Percentiles rank a stretch among this genome's conserved stretches.
phyloP scores from a whole-genome alignment of 768 basidiomycete species.

The Mycena polygramma region DNA sequence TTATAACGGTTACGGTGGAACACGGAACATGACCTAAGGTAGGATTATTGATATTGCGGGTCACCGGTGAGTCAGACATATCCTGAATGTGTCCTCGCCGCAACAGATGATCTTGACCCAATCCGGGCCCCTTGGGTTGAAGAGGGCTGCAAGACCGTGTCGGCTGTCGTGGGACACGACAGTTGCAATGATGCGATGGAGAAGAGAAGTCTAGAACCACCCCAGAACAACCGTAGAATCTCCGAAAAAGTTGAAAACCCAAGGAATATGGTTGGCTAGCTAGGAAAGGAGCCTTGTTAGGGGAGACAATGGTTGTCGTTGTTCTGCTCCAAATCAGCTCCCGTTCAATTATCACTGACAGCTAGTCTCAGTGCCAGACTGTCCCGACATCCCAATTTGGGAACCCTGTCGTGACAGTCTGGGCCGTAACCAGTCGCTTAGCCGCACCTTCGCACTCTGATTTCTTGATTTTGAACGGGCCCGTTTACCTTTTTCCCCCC shows the following conservation, averaged over 20 bases:
- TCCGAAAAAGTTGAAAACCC: neutral
- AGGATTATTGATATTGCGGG: neutral
- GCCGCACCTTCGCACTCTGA: too few relatives aligned
- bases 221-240: neutral
- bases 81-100: neutral
- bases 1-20: slow-evolving; percentile 19
- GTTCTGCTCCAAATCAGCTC: too few relatives aligned
- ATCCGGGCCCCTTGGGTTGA: neutral
- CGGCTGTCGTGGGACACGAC: neutral
- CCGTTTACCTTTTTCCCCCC: too few relatives aligned
- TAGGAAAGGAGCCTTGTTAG: neutral
- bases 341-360: too few relatives aligned
- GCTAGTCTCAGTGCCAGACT: too few relatives aligned
- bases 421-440: too few relatives aligned
- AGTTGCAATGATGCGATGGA: slow-evolving; percentile 1
- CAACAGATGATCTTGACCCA: neutral
- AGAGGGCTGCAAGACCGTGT: neutral
- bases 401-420: too few relatives aligned
- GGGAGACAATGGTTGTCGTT: neutral
- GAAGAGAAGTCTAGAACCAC: neutral
- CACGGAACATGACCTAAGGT: slow-evolving; percentile 12
- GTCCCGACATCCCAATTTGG: too few relatives aligned
- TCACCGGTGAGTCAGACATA: neutral
- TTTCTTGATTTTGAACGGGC: too few relatives aligned
- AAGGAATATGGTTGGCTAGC: neutral